These are phyloP conservation scores for Colletotrichum sojae DNA, from an alignment of 2,329 filamentous ascomycete species.

Conservation along the genomic window DNA sequence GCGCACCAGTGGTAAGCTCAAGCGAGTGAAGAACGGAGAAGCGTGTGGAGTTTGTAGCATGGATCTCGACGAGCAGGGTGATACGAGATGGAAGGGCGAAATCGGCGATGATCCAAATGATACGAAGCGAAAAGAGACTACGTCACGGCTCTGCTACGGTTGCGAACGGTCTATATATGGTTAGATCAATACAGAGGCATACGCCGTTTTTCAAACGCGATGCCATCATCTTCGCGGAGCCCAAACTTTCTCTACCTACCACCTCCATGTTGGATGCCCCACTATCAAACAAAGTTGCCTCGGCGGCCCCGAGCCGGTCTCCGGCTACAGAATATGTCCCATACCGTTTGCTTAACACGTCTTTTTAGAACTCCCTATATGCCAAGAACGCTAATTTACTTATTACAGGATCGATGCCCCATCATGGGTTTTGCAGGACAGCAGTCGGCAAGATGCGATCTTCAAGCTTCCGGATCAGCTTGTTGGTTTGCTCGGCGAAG, in stretches of 20 bases:
- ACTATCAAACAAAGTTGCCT: neutral
- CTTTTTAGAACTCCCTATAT: slow-evolving; percentile 40
- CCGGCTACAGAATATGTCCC: slow-evolving; percentile 15
- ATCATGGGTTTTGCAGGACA: slow-evolving; percentile 49
- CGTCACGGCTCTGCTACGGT: slow-evolving; percentile 75
- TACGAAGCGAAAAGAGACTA: slow-evolving; percentile 45
- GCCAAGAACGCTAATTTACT: slow-evolving; percentile 38
- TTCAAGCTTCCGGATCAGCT: slow-evolving; percentile 87
- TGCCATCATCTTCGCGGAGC: neutral
- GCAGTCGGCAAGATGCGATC: slow-evolving; percentile 63
- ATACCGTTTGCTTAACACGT: slow-evolving; percentile 15
- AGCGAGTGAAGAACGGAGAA: slow-evolving; percentile 57
- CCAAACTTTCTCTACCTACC: slow-evolving; percentile 9
- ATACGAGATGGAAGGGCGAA: slow-evolving; percentile 74
- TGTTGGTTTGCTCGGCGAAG: slow-evolving; percentile 97
- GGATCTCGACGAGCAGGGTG: slow-evolving; percentile 73
- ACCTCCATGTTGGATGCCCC: slow-evolving; percentile 2
- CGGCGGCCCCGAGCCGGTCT: slow-evolving; percentile 6
- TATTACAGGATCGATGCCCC: slow-evolving; percentile 25
- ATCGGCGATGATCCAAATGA: slow-evolving; percentile 61
- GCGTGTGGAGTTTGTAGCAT: slow-evolving; percentile 80
- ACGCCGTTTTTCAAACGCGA: neutral
- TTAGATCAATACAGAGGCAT: slow-evolving; percentile 48
- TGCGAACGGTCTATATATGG: slow-evolving; percentile 76
- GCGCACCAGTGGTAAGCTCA: slow-evolving; percentile 87